Conservation (phyloP, 1,139 yeast species). For the Taphrina pruni region DNA sequence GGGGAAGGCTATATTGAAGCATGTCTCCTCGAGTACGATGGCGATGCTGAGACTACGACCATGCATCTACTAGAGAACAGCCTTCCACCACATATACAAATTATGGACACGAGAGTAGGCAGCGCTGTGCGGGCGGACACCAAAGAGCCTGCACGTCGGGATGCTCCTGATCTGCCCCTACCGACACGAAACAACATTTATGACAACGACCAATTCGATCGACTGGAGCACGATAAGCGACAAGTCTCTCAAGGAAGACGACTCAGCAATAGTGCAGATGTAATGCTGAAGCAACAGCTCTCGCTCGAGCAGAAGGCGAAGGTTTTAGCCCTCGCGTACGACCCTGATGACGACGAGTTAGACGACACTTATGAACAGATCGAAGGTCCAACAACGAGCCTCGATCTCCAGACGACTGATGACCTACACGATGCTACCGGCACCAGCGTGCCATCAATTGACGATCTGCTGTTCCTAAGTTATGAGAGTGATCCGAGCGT, state of each 20-base stretch:
- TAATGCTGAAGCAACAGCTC: slow-evolving; percentile 21
- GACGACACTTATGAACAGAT: slow-evolving; percentile 86
- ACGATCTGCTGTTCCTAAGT: slow-evolving; percentile 63
- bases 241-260: slow-evolving; percentile 12
- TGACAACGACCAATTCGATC: slow-evolving; percentile 21
- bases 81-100: slow-evolving; percentile 10
- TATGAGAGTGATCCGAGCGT: slow-evolving; percentile 61
- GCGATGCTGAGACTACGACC: slow-evolving; percentile 24
- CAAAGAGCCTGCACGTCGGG: slow-evolving; percentile 1
- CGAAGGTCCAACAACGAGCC: slow-evolving; percentile 53
- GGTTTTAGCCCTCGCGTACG: slow-evolving; percentile 25
- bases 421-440: slow-evolving; percentile 43
- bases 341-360: slow-evolving; percentile 70
- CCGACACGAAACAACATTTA: slow-evolving; percentile 15
- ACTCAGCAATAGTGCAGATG: slow-evolving; percentile 22
- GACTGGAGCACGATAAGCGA: slow-evolving; percentile 3
- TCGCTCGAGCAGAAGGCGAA: slow-evolving; percentile 25
- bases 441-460: slow-evolving; percentile 54
- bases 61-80: slow-evolving; percentile 30
- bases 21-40: slow-evolving; percentile 13
- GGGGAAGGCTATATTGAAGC: slow-evolving; percentile 33
- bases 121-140: neutral
- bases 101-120: slow-evolving; percentile 9
- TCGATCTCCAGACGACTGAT: slow-evolving; percentile 48
- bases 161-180: neutral